These are phyloP conservation scores for Anthoceros angustus DNA, from an alignment of 225 moss, liverwort and hornwort genomes.

Conservation along the genomic window DNA sequence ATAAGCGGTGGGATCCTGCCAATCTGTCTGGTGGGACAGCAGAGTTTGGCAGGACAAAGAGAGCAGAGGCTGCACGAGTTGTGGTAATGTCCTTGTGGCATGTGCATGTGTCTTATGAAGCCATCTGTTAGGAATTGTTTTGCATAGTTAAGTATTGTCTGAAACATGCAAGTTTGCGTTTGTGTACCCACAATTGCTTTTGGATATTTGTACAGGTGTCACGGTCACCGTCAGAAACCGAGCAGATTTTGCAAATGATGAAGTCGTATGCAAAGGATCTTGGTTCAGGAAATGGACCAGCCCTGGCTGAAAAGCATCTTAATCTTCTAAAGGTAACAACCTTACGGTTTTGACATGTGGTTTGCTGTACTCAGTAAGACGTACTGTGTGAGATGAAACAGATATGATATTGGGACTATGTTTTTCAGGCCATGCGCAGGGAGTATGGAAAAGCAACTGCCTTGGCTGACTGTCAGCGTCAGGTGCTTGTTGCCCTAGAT, in stretches of 20 bases:
- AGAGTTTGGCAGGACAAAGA: no score
- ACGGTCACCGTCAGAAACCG: slow-evolving; percentile 78
- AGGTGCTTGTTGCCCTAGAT: slow-evolving; percentile 67
- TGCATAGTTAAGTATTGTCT: no score
- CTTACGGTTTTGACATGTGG: neutral
- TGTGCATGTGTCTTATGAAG: no score
- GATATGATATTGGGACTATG: neutral
- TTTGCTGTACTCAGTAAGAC: neutral
- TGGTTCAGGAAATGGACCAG: slow-evolving; percentile 26
- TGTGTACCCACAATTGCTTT: neutral
- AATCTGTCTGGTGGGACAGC: no score
- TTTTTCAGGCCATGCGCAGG: slow-evolving; percentile 67
- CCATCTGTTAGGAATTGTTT: no score
- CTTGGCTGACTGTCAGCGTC: slow-evolving; percentile 50
- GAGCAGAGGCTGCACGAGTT: no score
- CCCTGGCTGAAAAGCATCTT: slow-evolving; percentile 64
- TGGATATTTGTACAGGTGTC: slow-evolving; percentile 36
- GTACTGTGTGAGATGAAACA: neutral
- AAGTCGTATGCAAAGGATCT: slow-evolving; percentile 31
- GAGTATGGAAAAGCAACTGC: slow-evolving; percentile 79
- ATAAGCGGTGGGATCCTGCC: slow-evolving; percentile 32
- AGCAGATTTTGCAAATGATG: slow-evolving; percentile 59
- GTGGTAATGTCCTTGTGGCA: no score
- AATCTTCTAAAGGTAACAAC: slow-evolving; percentile 52
- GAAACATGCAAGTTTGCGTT: neutral